phyloP scores from a whole-genome alignment of 2,329 filamentous ascomycete species.

The Arthroderma sp. region DNA sequence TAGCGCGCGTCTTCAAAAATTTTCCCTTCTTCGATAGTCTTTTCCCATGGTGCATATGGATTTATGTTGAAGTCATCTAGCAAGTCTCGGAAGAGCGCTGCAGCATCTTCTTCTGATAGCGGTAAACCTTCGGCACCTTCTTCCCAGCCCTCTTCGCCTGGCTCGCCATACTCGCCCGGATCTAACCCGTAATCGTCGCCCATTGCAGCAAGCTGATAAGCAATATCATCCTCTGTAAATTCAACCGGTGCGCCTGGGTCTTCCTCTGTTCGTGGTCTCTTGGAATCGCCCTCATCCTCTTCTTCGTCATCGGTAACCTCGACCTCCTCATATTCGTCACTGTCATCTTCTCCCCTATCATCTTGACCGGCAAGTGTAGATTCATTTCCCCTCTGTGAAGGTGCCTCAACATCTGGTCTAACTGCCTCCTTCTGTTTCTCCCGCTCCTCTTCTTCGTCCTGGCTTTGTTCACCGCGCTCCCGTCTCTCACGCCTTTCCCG shows the following conservation, averaged over 20 bases:
- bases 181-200: slow-evolving; percentile 71
- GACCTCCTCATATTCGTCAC: slow-evolving; percentile 64
- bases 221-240: slow-evolving; percentile 89
- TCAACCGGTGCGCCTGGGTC: slow-evolving; percentile 47
- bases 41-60: slow-evolving; percentile 87
- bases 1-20: slow-evolving; percentile 81
- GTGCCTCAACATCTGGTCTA: background rate
- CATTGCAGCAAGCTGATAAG: slow-evolving; percentile 81
- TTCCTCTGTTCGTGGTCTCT: slow-evolving; percentile 39
- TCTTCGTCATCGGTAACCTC: slow-evolving; percentile 53
- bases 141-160: slow-evolving; percentile 36
- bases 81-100: slow-evolving; percentile 68
- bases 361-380: slow-evolving; percentile 8
- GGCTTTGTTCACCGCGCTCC: slow-evolving; percentile 19
- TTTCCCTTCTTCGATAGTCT: slow-evolving; percentile 65
- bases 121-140: slow-evolving; percentile 57
- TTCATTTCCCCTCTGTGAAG: background rate
- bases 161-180: slow-evolving; percentile 59
- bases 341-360: slow-evolving; percentile 33
- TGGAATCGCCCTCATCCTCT: slow-evolving; percentile 38
- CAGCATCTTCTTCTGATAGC: slow-evolving; percentile 62
- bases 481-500: slow-evolving; percentile 53
- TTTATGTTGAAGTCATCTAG: slow-evolving; percentile 71
- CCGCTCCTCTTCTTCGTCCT: slow-evolving; percentile 6
- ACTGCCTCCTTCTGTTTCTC: slow-evolving; percentile 4